These are phyloP conservation scores for Penicillium fuscoglaucum DNA, from an alignment of 2,329 filamentous ascomycete species.

Conservation along the genomic window DNA sequence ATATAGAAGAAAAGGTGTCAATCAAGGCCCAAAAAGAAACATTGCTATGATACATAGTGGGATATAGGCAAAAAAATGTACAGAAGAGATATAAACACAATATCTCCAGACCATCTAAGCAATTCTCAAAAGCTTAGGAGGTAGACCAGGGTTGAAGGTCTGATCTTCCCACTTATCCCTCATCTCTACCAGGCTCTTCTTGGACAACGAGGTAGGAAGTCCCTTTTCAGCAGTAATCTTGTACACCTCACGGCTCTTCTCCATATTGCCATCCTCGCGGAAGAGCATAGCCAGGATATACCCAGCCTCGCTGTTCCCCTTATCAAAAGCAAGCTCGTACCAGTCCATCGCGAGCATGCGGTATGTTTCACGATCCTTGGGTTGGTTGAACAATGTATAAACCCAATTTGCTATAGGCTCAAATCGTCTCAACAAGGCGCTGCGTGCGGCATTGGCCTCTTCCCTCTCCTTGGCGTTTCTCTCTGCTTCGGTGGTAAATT, in stretches of 20 bases:
- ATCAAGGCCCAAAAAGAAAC: not conserved
- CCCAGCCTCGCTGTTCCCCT: slow-evolving; percentile 23
- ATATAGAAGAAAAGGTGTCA: not conserved
- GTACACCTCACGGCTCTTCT: slow-evolving; percentile 19
- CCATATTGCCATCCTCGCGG: slow-evolving; percentile 27
- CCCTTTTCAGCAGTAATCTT: slow-evolving; percentile 10
- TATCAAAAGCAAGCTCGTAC: slow-evolving; percentile 32
- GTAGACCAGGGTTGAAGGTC: slow-evolving; percentile 1
- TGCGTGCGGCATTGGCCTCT: not conserved
- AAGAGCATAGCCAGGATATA: slow-evolving; percentile 33
- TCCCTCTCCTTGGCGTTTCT: not conserved
- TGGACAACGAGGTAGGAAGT: slow-evolving; percentile 11
- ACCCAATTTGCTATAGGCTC: not conserved
- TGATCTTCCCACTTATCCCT: slow-evolving; percentile 26
- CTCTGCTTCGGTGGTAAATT: slow-evolving; percentile 26
- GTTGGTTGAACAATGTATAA: slow-evolving; percentile 15
- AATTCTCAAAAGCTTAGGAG: slow-evolving; percentile 1
- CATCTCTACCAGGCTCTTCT: slow-evolving; percentile 13
- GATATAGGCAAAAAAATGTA: not conserved
- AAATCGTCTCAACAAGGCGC: not conserved
- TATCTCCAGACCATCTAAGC: not conserved
- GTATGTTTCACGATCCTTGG: slow-evolving; percentile 26
- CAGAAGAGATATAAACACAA: not conserved
- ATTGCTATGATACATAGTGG: not conserved
- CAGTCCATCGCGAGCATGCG: slow-evolving; percentile 35